phyloP scores from a whole-genome alignment of 2,329 filamentous ascomycete species.

The Alternaria tenuissima region DNA sequence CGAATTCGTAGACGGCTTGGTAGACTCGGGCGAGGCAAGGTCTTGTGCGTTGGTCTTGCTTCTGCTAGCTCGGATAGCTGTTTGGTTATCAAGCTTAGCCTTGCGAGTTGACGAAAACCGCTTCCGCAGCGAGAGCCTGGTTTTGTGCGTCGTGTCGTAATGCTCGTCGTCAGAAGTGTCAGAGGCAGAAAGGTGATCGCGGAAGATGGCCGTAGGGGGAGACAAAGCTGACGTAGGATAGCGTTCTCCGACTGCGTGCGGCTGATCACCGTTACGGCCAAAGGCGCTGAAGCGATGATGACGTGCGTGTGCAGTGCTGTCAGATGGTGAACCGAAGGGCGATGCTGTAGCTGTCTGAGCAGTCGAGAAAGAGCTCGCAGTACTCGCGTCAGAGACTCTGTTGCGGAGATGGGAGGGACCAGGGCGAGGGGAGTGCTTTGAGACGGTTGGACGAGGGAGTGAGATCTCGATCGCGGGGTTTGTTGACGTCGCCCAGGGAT shows the following conservation, averaged over 20 bases:
- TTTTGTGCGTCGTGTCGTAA: slow-evolving; percentile 31
- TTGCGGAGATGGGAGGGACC: slow-evolving; percentile 44
- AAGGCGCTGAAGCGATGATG: slow-evolving; percentile 33
- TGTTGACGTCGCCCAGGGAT: slow-evolving; percentile 54
- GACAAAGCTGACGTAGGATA: slow-evolving; percentile 59
- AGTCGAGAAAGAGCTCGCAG: slow-evolving; percentile 30
- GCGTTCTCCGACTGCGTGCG: slow-evolving; percentile 56
- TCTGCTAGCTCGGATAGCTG: slow-evolving; percentile 17
- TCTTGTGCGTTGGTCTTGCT: slow-evolving; percentile 24
- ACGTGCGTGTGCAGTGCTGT: slow-evolving; percentile 23
- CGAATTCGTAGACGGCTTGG: slow-evolving; percentile 16
- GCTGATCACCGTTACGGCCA: slow-evolving; percentile 34
- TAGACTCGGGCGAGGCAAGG: slow-evolving; percentile 23
- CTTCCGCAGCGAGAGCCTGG: slow-evolving; percentile 31
- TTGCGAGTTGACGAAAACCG: slow-evolving; percentile 35
- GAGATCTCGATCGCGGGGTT: slow-evolving; percentile 52
- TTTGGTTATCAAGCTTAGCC: slow-evolving; percentile 15
- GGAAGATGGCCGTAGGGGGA: slow-evolving; percentile 48
- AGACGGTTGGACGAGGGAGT: slow-evolving; percentile 46
- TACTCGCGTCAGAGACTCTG: slow-evolving; percentile 37
- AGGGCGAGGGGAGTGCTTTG: slow-evolving; percentile 37
- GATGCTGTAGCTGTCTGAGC: slow-evolving; percentile 23
- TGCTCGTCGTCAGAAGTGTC: slow-evolving; percentile 42
- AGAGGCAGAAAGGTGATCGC: slow-evolving; percentile 34
- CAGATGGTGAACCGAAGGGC: slow-evolving; percentile 21